Conservation (phyloP, 2,329 filamentous ascomycete genomes). For the Fusarium xyrophilum region DNA sequence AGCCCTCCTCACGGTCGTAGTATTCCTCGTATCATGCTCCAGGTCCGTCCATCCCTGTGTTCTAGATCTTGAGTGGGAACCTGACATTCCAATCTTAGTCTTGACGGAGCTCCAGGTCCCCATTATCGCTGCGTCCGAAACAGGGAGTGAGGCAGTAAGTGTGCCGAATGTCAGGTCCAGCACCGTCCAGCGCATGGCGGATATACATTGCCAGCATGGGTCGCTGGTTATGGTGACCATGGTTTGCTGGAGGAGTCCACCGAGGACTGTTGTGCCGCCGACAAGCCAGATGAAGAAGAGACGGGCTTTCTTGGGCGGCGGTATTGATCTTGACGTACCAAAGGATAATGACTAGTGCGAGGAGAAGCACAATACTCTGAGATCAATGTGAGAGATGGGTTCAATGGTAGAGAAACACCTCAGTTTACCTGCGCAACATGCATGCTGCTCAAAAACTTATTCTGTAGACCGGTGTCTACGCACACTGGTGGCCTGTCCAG, state of each 20-base stretch:
- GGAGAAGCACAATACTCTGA: slow-evolving; percentile 11
- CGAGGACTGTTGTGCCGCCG: slow-evolving; percentile 13
- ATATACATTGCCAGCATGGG: slow-evolving; percentile 24
- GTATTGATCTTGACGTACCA: slow-evolving; percentile 22
- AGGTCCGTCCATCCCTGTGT: slow-evolving; percentile 24
- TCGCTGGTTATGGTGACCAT: slow-evolving; percentile 20
- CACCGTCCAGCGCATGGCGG: slow-evolving; percentile 16
- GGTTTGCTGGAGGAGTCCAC: slow-evolving; percentile 17
- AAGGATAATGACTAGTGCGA: slow-evolving; percentile 13
- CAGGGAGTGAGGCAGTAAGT: slow-evolving; percentile 12
- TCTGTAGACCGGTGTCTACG: slow-evolving; percentile 2
- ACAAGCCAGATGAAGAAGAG: slow-evolving; percentile 25
- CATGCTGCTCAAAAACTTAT: slow-evolving; percentile 26
- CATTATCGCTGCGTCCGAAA: slow-evolving; percentile 24
- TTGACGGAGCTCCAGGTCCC: slow-evolving; percentile 19
- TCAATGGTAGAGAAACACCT: accelerated
- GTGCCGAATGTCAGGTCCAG: slow-evolving; percentile 19
- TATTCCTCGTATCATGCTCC: slow-evolving; percentile 4
- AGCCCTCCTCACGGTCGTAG: background rate
- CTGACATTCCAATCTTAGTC: slow-evolving; percentile 15
- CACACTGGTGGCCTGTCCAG: slow-evolving; percentile 6
- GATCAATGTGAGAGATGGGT: background rate
- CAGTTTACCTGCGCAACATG: slow-evolving; percentile 18
- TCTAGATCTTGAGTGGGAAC: slow-evolving; percentile 14
- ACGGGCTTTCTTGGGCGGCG: slow-evolving; percentile 17